Base-by-base conservation (phyloP, 441 rosid genomes). In the Populus tomentosa region DNA sequence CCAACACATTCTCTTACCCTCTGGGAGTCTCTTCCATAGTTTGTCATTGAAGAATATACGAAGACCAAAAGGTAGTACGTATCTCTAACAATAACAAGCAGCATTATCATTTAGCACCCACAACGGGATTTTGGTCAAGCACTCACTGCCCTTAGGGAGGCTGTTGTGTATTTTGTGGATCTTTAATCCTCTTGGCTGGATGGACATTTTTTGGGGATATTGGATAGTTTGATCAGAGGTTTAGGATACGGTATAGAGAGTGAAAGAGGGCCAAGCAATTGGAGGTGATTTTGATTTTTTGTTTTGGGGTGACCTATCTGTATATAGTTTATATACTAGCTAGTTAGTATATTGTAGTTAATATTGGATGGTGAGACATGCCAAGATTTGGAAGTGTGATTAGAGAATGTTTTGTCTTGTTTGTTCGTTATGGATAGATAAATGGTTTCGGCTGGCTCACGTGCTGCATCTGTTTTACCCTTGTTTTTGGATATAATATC, bases 1-100 rank as follows among this genome's bases (percentile, higher is more conserved):
- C 99, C 81, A 95, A 87, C 71, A 94, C 97, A 16, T 94, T 81
- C 79, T 86, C 79, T 62, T 95, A 93, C 83, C 91, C 94, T 56
- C 91, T 94, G 18, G 75, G 94, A 0, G 99, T 95, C 77, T 79
- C 97, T 32, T 84, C 90, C 0, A 87, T 93, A 7, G 63, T 69
- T n/a, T 95, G 97, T 75, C 80, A 82, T 66, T 87, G 75, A 78
- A 70, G 26, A 64, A n/a, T 20, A 8, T 53, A 20, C n/a, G 4
- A 36, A 4, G 35, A 26, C 20, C 30, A 11, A 61, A 61, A 18
- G 13, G 4, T 6, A 28, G 13, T 11, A 67, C 36, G 36, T 16
- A 28, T n/a, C 69, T 33, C 35, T 61, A 61, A 14, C 33, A 30
- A 9, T 66, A 66, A 28, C 69, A 30, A 16, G 18, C 33, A 14